Evolutionary conservation across 352 stramenopile species (phyloP), one percentile per base, ranked within the genome.

Genomic region (Pilasporangium apinafurcum): DNA sequence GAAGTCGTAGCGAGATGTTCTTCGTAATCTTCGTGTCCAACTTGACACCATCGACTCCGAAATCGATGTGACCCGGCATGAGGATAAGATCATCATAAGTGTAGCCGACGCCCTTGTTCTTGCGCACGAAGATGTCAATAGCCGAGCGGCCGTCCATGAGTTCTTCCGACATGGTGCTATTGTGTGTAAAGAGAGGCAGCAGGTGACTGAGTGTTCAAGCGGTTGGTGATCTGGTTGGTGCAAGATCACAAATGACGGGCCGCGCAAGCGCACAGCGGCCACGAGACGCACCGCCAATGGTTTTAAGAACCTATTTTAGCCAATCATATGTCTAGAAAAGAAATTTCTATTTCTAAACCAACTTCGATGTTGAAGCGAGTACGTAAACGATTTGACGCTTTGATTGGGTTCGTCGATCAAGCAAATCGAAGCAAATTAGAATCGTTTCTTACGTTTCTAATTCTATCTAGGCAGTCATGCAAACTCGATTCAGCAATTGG

Each of bases 1-100:
- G 96, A 39, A 96, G 51, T 9, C 96, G 95, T 50, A 99, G 65
- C 35, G 68, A 88, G 52, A 99, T 99, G 61, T 98, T 97, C 52
- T 70, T 79, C 37, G 92, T 82, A 35, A 95, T 79, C 51, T 92
- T 92, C 17, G 95, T 98, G 29, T 96, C 92, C 44, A 99, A 86
- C 44, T 97, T 78, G 31, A 99, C 93, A 22, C 96, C 77, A 37
- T 96, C 74, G 12, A 97, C 76, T 32, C 75, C 75, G 63, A 98
- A 98, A 51, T 86, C 65, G 52, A 98, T 98, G 72, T 98, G 88
- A 73, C 65, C 65, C 8, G 73, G 73, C 70, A 88, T 75, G 39
- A 88, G 53, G 54, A 87, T 87, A 43, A 87, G 53, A 45, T 88
- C 75, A 38, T 88, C 75, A 55, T 82, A 86, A 13, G 75, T 88